Evolutionary conservation across 306 rosid species (phyloP).

Genomic region (Glycine latifolia): DNA sequence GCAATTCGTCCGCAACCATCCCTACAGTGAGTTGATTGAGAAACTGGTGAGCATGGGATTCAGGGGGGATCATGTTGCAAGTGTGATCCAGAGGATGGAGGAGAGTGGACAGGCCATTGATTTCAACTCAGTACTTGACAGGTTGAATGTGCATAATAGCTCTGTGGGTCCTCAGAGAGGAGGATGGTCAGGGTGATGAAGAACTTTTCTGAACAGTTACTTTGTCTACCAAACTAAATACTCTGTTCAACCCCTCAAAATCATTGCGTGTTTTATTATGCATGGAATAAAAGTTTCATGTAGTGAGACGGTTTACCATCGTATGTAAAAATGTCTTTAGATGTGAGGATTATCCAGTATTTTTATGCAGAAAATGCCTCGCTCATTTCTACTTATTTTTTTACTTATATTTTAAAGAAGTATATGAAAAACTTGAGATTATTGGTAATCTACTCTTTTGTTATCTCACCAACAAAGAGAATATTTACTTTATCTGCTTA

Average conservation of each 20-base stretch:
- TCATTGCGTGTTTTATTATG: conserved; percentile 92
- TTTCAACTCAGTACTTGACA: conserved; percentile 88
- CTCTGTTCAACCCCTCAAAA: conserved; percentile 20
- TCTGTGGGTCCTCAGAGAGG: conserved; percentile 80
- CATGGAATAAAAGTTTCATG: conserved; percentile 81
- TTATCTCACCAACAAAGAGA: background rate
- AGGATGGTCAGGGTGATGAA: conserved; percentile 76
- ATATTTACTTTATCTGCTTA: background rate
- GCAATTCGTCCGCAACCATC: conserved; percentile 75
- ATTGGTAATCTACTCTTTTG: background rate
- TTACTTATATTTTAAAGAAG: background rate
- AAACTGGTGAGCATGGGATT: conserved; percentile 87
- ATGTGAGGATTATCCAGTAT: conserved; percentile 45
- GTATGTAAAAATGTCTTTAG: conserved; percentile 51
- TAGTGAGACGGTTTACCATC: conserved; percentile 51
- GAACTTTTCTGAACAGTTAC: conserved; percentile 13
- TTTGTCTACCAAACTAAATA: background rate
- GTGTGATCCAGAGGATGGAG: conserved; percentile 95
- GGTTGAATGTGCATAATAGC: conserved; percentile 73
- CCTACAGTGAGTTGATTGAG: conserved; percentile 82
- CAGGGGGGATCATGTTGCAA: conserved; percentile 78
- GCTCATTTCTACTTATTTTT: background rate
- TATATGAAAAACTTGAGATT: conserved; percentile 9
- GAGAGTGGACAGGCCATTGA: conserved; percentile 88
- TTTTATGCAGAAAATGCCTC: conserved; percentile 39